Evolutionary conservation across 1,284 basidiomycete species (phyloP), one percentile per base, ranked within the genome.

Genomic region (Trametes polyzona): DNA sequence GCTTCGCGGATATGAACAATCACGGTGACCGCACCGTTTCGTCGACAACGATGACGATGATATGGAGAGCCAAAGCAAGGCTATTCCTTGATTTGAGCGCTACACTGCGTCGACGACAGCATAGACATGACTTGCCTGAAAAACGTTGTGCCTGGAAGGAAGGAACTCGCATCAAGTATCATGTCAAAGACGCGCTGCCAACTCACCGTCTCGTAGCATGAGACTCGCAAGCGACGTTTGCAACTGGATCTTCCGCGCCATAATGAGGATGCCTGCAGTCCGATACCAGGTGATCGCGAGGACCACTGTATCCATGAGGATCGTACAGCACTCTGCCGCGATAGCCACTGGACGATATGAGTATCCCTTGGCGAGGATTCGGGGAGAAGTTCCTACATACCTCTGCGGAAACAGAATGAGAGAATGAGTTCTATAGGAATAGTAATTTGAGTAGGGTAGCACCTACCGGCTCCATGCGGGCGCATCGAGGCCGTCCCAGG

Each of bases 231-330:
- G 24, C 12, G 56, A 52, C 1, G 49, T 30, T 3, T 42, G 12
- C 30, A 58, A 23, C 11, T 52, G 33, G 11, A 44, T 46, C 10
- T 44, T 46, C 23, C 47, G 40, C 10, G 56, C 52, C 16, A 39
- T 36, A 10, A 47, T 12, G 2, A 48, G 29, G 6, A 52, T 47
- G 4, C 56, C 52, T 0, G 39, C 39, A 12, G 59, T 61, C 6
- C 53, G 47, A 23, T 61, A 61, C 59, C 59, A 61, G 19, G 59
- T 61, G 35, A 61, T 55, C 0, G 11, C 52, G n/a, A 61, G 16
- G 24, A 58, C 52, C 30, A 61, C 12, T 2, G 39, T 6, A 16
- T 46, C 53, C 24, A 16, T 37, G 27, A 52, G 7, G 19, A 52
- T 36, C 4, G 26, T 14, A 8, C 17, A 51, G 3, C n/a, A 40